Percentiles rank a stretch among this genome's conserved stretches.
phyloP scores from a whole-genome alignment of 208 protist genomes.

The Crithidia sp. region DNA sequence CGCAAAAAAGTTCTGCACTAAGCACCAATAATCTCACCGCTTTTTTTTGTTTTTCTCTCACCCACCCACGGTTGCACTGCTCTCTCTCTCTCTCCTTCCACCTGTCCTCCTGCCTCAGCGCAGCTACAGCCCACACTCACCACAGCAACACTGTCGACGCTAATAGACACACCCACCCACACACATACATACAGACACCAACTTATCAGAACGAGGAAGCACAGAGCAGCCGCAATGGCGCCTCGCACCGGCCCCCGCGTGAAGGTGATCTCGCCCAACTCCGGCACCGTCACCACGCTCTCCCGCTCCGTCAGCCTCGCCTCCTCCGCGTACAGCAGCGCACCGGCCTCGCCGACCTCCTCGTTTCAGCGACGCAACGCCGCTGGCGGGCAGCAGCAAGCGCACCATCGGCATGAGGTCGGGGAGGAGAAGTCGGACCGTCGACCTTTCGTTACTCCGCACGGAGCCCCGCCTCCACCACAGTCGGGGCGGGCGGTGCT shows the following conservation, averaged over 20 bases:
- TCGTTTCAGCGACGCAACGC: not conserved
- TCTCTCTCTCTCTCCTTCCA: too few relatives aligned
- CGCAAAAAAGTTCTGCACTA: too few relatives aligned
- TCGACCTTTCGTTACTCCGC: not conserved
- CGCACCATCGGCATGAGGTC: not conserved
- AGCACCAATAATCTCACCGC: too few relatives aligned
- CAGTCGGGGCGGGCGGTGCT: constrained; percentile 9
- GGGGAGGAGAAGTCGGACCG: not conserved
- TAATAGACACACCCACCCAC: not conserved
- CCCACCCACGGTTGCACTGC: too few relatives aligned
- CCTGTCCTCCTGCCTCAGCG: too few relatives aligned
- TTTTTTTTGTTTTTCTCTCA: too few relatives aligned
- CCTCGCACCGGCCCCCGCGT: constrained; percentile 39
- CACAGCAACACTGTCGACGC: too few relatives aligned
- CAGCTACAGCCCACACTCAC: too few relatives aligned
- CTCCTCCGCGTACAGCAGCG: constrained; percentile 25
- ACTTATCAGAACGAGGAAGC: too few relatives aligned
- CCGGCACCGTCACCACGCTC: constrained; percentile 35
- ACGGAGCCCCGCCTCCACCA: not conserved
- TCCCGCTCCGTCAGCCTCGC: constrained; percentile 45
- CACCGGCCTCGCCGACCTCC: not conserved
- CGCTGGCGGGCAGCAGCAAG: not conserved
- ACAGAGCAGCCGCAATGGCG: constrained; percentile 24
- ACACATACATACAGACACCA: not conserved
- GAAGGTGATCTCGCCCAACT: constrained; percentile 61